A percentile compares a stretch with the other conserved stretches of the same genome.
Conservation (phyloP, 2,329 filamentous ascomycete genomes). For the Furcasterigmium furcatum region DNA sequence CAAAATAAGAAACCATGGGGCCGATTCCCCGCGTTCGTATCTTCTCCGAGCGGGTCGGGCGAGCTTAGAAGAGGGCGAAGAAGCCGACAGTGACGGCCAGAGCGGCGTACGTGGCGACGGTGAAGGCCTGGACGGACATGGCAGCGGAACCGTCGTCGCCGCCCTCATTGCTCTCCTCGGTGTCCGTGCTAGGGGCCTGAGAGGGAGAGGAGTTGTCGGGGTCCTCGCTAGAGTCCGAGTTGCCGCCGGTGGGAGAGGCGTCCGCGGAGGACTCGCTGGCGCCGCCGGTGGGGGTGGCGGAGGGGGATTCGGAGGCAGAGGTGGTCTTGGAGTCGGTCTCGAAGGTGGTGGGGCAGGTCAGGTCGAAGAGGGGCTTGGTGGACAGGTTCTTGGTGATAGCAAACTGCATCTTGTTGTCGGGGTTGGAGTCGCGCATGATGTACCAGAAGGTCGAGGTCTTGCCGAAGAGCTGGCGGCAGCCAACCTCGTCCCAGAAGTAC, state of each 20-base stretch:
- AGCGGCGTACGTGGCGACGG: slow-evolving; percentile 8
- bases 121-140: slow-evolving; percentile 7
- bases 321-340: slow-evolving; percentile 24
- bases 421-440: slow-evolving; percentile 57
- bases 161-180: background rate
- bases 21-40: background rate
- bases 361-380: slow-evolving; percentile 48
- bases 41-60: background rate
- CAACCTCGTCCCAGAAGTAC: slow-evolving; percentile 61
- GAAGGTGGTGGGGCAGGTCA: slow-evolving; percentile 46
- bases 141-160: slow-evolving; percentile 6
- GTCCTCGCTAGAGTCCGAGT: slow-evolving; percentile 12
- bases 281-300: slow-evolving; percentile 11
- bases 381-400: slow-evolving; percentile 51
- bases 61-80: slow-evolving; percentile 12
- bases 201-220: slow-evolving; percentile 9
- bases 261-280: slow-evolving; percentile 11
- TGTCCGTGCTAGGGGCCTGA: background rate
- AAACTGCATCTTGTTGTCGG: slow-evolving; percentile 56
- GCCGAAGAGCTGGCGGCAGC: slow-evolving; percentile 55
- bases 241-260: slow-evolving; percentile 12
- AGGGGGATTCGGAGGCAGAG: slow-evolving; percentile 13
- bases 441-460: slow-evolving; percentile 60
- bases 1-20: background rate
- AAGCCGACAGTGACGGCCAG: slow-evolving; percentile 13